A percentile compares a stretch with the other conserved stretches of the same genome.
Conservation (phyloP, 2,329 filamentous ascomycete species). For the Celoporthe dispersa region DNA sequence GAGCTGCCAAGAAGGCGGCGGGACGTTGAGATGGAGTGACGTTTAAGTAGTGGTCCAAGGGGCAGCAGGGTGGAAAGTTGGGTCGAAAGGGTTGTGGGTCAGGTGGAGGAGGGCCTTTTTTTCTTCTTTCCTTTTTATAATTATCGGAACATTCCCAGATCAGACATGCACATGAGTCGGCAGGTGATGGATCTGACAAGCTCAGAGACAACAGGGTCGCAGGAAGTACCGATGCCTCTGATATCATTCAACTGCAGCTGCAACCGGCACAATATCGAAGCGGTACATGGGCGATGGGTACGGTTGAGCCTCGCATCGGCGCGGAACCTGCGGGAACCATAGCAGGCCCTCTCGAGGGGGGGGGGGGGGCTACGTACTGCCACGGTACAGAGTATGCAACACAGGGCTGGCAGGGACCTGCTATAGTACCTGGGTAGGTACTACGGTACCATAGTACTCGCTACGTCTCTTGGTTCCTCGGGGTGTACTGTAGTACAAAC, state of each 20-base stretch:
- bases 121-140: constrained; percentile 16
- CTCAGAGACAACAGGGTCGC: constrained; percentile 3
- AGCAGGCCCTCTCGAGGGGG: constrained; percentile 10
- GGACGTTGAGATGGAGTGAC: constrained; percentile 11
- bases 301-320: constrained; percentile 25
- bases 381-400: neutral
- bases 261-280: constrained; percentile 13
- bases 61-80: constrained; percentile 12
- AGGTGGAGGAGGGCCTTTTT: constrained; percentile 24
- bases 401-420: constrained; percentile 7
- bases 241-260: constrained; percentile 10
- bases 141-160: constrained; percentile 12
- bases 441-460: neutral
- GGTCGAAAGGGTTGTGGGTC: constrained; percentile 23
- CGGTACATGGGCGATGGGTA: constrained; percentile 15
- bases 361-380: no score
- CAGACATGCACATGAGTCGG: constrained; percentile 3
- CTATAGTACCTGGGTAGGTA: neutral
- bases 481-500: no score
- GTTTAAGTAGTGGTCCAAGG: constrained; percentile 17
- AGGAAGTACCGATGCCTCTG: constrained; percentile 6
- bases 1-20: constrained; percentile 8
- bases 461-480: neutral
- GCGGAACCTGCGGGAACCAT: constrained; percentile 8
- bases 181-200: neutral